Conservation (phyloP, 257 asterid species). For the Petunia axillaris region DNA sequence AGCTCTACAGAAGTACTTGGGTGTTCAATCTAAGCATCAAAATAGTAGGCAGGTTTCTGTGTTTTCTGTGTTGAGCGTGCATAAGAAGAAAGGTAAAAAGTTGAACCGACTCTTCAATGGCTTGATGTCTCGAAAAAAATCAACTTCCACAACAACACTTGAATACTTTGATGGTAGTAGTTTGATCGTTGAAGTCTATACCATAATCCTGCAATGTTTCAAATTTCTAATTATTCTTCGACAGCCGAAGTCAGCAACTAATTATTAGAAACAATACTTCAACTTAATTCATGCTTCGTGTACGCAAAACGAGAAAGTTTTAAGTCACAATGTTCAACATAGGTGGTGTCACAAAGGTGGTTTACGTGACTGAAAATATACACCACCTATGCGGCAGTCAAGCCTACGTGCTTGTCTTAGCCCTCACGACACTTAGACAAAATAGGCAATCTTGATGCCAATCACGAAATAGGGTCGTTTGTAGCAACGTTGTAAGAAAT, state of each 20-base stretch:
- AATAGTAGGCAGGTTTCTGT: constrained; percentile 17
- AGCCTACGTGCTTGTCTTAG: too few species aligned
- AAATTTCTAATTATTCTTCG: neutral
- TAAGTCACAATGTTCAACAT: neutral
- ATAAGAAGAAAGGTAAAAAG: neutral
- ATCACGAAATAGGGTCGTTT: too few species aligned
- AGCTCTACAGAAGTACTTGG: constrained; percentile 11
- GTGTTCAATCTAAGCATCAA: neutral
- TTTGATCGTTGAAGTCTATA: constrained; percentile 44
- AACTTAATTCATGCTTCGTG: neutral
- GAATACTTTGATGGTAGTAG: constrained; percentile 47
- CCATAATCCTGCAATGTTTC: constrained; percentile 61
- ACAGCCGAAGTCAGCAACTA: neutral
- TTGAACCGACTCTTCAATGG: constrained; percentile 32
- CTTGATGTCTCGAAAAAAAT: constrained; percentile 48
- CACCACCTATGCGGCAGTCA: too few species aligned
- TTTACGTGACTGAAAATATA: too few species aligned
- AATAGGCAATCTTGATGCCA: too few species aligned
- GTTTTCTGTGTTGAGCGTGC: neutral
- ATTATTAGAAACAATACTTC: neutral
- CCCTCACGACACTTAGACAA: too few species aligned
- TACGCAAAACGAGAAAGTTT: neutral
- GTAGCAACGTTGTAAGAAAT: too few species aligned
- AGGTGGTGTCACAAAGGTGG: neutral
- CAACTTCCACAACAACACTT: constrained; percentile 51